phyloP scores from a whole-genome alignment of 1,284 basidiomycete species.

The Ganoderma boninense region DNA sequence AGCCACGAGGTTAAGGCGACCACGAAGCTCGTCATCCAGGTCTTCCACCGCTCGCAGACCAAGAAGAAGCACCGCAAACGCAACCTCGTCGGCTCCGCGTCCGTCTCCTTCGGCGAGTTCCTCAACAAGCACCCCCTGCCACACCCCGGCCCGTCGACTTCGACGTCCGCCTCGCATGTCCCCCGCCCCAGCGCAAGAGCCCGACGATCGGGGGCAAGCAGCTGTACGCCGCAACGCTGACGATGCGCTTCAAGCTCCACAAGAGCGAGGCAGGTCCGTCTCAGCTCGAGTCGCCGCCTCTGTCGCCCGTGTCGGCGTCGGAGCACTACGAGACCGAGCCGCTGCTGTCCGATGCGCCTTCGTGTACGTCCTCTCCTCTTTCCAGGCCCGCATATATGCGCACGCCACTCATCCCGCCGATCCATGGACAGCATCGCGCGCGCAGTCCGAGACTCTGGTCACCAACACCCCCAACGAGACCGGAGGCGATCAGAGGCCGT shows the following conservation, averaged over 20 bases:
- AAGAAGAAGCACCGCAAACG: conserved; percentile 69
- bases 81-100: conserved; percentile 58
- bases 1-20: conserved; percentile 50
- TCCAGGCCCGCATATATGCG: not conserved
- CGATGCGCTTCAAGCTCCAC: conserved; percentile 37
- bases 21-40: conserved; percentile 57
- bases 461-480: conserved; percentile 17
- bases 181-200: conserved; percentile 41
- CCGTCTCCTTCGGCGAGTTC: conserved; percentile 59
- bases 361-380: conserved; percentile 15
- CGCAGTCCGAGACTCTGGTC: conserved; percentile 15
- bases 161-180: conserved; percentile 39
- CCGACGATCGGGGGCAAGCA: conserved; percentile 36
- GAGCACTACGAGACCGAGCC: conserved; percentile 24
- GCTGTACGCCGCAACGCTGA: conserved; percentile 38
- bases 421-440: conserved; percentile 19
- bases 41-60: conserved; percentile 57
- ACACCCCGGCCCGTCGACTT: conserved; percentile 34
- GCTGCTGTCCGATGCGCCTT: conserved; percentile 24
- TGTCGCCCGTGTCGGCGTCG: conserved; percentile 21
- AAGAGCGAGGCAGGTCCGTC: conserved; percentile 10
- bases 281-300: conserved; percentile 19
- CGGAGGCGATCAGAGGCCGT: conserved; percentile 4
- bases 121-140: conserved; percentile 49
- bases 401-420: not conserved